Percentiles rank a stretch among this genome's conserved stretches.
Conservation (phyloP, 495 filamentous ascomycete species). For the Haplographium delicatum region DNA sequence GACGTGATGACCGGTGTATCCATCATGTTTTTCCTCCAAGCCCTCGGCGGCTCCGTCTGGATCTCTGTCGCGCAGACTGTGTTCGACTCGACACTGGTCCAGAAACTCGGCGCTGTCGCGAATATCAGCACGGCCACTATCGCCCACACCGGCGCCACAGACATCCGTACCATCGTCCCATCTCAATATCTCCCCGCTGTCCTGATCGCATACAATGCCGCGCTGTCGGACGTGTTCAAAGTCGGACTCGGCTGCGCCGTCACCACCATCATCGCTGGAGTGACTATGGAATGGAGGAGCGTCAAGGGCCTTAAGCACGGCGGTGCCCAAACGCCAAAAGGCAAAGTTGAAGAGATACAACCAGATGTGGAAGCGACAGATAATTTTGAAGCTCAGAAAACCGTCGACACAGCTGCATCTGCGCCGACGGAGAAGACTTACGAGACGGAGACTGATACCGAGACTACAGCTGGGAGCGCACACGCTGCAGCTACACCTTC, state of each 20-base stretch:
- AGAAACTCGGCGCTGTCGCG: conserved; percentile 36
- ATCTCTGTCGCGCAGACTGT: conserved; percentile 56
- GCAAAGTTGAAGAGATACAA: not conserved
- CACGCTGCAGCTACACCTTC: too few relatives aligned
- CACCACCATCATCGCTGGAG: conserved; percentile 6
- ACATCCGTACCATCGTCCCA: conserved; percentile 21
- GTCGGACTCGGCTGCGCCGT: conserved; percentile 17
- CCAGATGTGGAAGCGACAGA: not conserved
- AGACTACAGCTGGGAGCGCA: too few relatives aligned
- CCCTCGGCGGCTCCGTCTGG: conserved; percentile 59
- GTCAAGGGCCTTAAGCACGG: conserved; percentile 17
- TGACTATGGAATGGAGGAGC: conserved; percentile 25
- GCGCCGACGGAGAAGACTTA: too few relatives aligned
- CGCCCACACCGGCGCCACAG: conserved; percentile 45
- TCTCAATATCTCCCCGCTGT: conserved; percentile 14
- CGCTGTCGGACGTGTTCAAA: conserved; percentile 25
- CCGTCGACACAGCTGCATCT: too few relatives aligned
- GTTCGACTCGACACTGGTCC: conserved; percentile 49
- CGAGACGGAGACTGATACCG: too few relatives aligned
- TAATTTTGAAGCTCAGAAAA: too few relatives aligned
- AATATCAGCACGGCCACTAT: conserved; percentile 40
- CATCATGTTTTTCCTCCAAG: conserved; percentile 57
- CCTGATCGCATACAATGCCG: conserved; percentile 28
- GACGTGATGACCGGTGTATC: conserved; percentile 58
- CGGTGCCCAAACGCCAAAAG: not conserved